These are phyloP conservation scores for Rickenella mellea DNA, from an alignment of 768 basidiomycete genomes.

Conservation along the genomic window DNA sequence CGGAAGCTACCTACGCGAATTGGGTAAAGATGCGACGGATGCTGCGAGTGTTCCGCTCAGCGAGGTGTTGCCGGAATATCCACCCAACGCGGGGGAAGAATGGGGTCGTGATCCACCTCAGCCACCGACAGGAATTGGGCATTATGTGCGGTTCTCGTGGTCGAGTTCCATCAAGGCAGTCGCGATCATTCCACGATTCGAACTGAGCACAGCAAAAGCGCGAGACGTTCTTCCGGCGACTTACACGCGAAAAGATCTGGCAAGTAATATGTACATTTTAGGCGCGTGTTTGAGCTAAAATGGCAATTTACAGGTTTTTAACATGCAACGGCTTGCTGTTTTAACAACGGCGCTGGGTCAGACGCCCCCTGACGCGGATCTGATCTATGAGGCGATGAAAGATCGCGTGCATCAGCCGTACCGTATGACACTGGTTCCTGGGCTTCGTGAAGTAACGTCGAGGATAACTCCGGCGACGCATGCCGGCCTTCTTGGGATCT, in stretches of 20 bases:
- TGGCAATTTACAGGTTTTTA: constrained; percentile 67
- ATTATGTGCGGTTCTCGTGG: constrained; percentile 89
- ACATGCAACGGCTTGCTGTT: constrained; percentile 91
- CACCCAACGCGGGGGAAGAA: constrained; percentile 80
- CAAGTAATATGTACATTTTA: constrained; percentile 28
- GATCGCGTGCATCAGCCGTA: constrained; percentile 97
- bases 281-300: neutral
- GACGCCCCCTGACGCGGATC: constrained; percentile 84
- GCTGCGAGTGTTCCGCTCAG: constrained; percentile 88
- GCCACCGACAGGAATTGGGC: constrained; percentile 87
- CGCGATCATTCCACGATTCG: constrained; percentile 91
- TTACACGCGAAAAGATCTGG: constrained; percentile 88
- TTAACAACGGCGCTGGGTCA: constrained; percentile 88
- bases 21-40: constrained; percentile 69
- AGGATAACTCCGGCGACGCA: constrained; percentile 81
- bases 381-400: constrained; percentile 99
- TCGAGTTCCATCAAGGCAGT: constrained; percentile 77
- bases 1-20: constrained; percentile 88
- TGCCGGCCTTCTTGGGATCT: constrained; percentile 93
- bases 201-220: constrained; percentile 92
- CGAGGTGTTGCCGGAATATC: constrained; percentile 95
- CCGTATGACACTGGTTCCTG: constrained; percentile 83
- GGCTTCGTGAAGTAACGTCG: constrained; percentile 86
- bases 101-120: constrained; percentile 87
- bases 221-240: constrained; percentile 74